phyloP scores from a whole-genome alignment of 2,329 filamentous ascomycete species.

The Drechslerella stenobrocha region DNA sequence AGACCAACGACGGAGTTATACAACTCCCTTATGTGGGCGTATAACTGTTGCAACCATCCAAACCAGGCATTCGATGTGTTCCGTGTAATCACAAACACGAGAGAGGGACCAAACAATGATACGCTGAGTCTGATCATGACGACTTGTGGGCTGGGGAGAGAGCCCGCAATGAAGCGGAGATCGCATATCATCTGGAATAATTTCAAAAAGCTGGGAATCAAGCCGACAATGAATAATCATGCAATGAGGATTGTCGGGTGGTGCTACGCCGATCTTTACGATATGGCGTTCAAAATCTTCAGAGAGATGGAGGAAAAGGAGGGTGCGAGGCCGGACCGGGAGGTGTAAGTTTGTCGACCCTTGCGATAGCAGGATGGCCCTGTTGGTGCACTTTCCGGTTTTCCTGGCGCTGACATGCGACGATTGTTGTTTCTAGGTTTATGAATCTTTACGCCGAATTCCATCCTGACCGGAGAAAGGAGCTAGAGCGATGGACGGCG shows the following conservation, averaged over 20 bases:
- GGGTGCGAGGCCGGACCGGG: conserved; percentile 68
- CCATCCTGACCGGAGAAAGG: conserved; percentile 63
- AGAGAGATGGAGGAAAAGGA: conserved; percentile 68
- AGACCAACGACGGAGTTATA: conserved; percentile 74
- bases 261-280: conserved; percentile 70
- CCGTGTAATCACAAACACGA: conserved; percentile 76
- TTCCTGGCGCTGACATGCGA: conserved; percentile 1
- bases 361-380: no score
- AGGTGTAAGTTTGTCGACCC: conserved; percentile 65
- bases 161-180: conserved; percentile 61
- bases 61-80: conserved; percentile 75
- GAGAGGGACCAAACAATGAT: conserved; percentile 82
- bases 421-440: conserved; percentile 17
- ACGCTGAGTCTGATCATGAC: conserved; percentile 80
- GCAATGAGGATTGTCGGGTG: conserved; percentile 76
- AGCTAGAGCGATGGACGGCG: conserved; percentile 75
- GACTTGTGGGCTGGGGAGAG: conserved; percentile 68
- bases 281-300: conserved; percentile 69
- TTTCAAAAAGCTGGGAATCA: conserved; percentile 74
- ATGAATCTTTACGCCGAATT: conserved; percentile 46
- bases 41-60: conserved; percentile 69
- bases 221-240: conserved; percentile 73
- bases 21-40: conserved; percentile 86
- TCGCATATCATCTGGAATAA: conserved; percentile 72
- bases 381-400: neutral